These are phyloP conservation scores for Hanseniaspora lindneri DNA, from an alignment of 805 yeast species.

Conservation along the genomic window DNA sequence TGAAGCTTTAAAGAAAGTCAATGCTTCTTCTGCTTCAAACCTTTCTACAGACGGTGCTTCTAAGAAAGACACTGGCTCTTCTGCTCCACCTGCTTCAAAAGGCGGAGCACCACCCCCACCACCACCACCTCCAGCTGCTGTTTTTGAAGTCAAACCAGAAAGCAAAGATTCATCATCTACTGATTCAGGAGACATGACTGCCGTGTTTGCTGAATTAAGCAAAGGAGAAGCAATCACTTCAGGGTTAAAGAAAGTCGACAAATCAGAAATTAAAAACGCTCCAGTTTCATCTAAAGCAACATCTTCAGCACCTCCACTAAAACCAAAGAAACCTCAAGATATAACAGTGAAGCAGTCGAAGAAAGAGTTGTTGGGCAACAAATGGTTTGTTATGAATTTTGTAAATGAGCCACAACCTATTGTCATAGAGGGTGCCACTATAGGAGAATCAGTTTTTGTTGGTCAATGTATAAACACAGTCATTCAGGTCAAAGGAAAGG, in stretches of 20 bases:
- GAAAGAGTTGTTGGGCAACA: slow-evolving; percentile 70
- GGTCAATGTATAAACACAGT: slow-evolving; percentile 67
- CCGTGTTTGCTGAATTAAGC: slow-evolving; percentile 84
- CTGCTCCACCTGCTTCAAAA: slow-evolving; percentile 21
- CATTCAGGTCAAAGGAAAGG: slow-evolving; percentile 79
- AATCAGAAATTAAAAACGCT: slow-evolving; percentile 49
- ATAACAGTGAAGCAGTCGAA: slow-evolving; percentile 44
- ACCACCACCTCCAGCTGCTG: slow-evolving; percentile 74
- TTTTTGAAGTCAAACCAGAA: slow-evolving; percentile 37
- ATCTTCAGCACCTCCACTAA: slow-evolving; percentile 47
- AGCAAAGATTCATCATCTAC: slow-evolving; percentile 22
- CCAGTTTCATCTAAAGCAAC: slow-evolving; percentile 61
- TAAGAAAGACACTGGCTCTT: slow-evolving; percentile 23
- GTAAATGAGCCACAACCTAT: slow-evolving; percentile 47
- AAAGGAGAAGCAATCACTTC: slow-evolving; percentile 76
- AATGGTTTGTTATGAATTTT: slow-evolving; percentile 80
- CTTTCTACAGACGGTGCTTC: slow-evolving; percentile 33
- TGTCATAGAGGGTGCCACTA: slow-evolving; percentile 54
- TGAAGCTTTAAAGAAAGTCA: slow-evolving; percentile 33
- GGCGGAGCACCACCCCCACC: slow-evolving; percentile 76
- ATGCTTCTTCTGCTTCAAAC: slow-evolving; percentile 21
- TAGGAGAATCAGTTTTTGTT: slow-evolving; percentile 80
- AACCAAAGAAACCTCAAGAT: slow-evolving; percentile 71
- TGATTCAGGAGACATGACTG: slow-evolving; percentile 50
- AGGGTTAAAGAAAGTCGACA: slow-evolving; percentile 82